Percentiles rank a stretch among this genome's conserved stretches.
phyloP scores from a whole-genome alignment of 2,329 filamentous ascomycete genomes.

The Trichoderma sp. region DNA sequence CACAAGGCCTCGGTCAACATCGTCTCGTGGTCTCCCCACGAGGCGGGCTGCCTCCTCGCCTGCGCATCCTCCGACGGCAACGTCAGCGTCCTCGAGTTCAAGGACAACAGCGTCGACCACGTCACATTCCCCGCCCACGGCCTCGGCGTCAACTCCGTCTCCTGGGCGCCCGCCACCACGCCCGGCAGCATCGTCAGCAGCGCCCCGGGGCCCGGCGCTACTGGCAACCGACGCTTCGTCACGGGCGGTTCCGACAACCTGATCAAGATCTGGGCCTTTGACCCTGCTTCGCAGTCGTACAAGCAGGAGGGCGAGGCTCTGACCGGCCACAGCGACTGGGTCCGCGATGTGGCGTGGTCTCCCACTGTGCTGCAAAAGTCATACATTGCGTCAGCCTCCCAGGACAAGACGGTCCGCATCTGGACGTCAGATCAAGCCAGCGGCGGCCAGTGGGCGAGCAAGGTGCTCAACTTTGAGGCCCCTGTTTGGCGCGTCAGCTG shows the following conservation, averaged over 20 bases:
- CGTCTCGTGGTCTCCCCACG: conserved; percentile 96
- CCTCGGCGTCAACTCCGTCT: conserved; percentile 92
- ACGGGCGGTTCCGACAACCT: conserved; percentile 93
- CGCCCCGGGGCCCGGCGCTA: conserved; percentile 59
- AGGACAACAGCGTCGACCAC: conserved; percentile 91
- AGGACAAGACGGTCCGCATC: conserved; percentile 96
- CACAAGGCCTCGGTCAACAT: conserved; percentile 98
- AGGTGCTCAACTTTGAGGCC: conserved; percentile 83
- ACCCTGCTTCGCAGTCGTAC: conserved; percentile 62
- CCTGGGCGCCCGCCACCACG: conserved; percentile 84
- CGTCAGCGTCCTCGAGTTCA: conserved; percentile 93
- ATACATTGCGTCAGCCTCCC: conserved; percentile 92
- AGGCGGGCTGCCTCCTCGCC: conserved; percentile 90
- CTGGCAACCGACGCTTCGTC: conserved; percentile 78
- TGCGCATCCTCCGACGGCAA: conserved; percentile 93
- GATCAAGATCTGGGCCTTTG: conserved; percentile 91
- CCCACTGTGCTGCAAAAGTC: conserved; percentile 93
- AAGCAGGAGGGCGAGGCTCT: conserved; percentile 66
- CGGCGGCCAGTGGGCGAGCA: conserved; percentile 77
- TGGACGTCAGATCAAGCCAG: conserved; percentile 75
- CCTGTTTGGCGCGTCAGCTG: conserved; percentile 96
- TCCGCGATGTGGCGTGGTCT: conserved; percentile 95
- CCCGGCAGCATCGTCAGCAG: conserved; percentile 84
- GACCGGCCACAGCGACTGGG: conserved; percentile 89
- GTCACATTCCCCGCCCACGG: conserved; percentile 89